These are phyloP conservation scores for Herpotrichia juniperi DNA, from an alignment of 2,329 filamentous ascomycete genomes.

Conservation along the genomic window DNA sequence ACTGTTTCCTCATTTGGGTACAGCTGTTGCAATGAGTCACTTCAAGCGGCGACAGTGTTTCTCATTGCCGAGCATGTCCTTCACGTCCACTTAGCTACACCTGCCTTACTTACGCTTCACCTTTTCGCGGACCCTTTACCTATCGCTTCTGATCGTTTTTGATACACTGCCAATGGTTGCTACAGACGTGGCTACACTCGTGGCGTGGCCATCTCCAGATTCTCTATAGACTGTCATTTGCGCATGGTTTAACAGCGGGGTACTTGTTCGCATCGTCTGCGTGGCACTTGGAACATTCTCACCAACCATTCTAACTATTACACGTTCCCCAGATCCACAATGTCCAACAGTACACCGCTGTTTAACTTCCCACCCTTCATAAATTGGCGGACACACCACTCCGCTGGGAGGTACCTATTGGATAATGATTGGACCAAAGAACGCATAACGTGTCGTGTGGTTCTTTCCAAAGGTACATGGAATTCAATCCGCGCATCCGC, in stretches of 20 bases:
- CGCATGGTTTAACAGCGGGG: constrained; percentile 21
- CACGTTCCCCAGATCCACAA: constrained; percentile 21
- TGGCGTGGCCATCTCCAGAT: not conserved
- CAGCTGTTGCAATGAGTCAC: too few relatives aligned
- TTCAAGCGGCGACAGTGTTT: too few relatives aligned
- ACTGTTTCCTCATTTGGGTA: too few relatives aligned
- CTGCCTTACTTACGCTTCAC: not conserved
- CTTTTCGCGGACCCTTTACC: not conserved
- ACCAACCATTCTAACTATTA: constrained; percentile 19
- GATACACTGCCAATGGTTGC: not conserved
- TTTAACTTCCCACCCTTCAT: constrained; percentile 12
- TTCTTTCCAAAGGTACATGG: constrained; percentile 22
- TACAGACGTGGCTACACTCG: not conserved
- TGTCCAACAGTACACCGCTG: constrained; percentile 22
- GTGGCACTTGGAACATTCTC: constrained; percentile 26
- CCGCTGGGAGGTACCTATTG: constrained; percentile 5
- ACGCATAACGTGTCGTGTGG: constrained; percentile 24
- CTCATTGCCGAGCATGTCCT: too few relatives aligned
- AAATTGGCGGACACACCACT: not conserved
- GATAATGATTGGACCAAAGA: constrained; percentile 28
- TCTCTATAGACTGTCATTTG: not conserved
- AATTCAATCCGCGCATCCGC: constrained; percentile 21
- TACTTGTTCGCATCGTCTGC: constrained; percentile 23
- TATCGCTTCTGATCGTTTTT: not conserved
- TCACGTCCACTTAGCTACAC: too few relatives aligned